Evolutionary conservation across 2,329 filamentous ascomycete genomes (phyloP), one percentile per base, ranked within the genome.

Genomic region (Thermothelomyces thermophilus): DNA sequence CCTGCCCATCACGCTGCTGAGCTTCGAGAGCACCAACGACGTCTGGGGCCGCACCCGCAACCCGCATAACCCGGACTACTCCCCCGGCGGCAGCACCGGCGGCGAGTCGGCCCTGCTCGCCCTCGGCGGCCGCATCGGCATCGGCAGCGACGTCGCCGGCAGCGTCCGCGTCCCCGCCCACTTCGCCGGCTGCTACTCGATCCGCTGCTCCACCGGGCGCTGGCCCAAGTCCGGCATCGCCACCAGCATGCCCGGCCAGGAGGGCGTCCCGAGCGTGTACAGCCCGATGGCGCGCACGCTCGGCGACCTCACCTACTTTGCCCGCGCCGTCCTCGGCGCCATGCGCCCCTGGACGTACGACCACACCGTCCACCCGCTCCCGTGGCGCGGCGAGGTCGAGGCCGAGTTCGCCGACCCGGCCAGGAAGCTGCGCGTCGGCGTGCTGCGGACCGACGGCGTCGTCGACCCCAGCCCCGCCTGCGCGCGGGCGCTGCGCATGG

Each of bases 291-390:
- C 90, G 2, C 79, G 90, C 46, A 95, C 90, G 0, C 69, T 95
- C 51, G 79, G 83, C 55, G 90, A 96, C 63, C 70, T 96, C 53
- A 77, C 77, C 1, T 95, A 95, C 69, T 96, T 96, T 66, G 87
- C 87, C 3, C 81, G 82, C 46, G 79, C 82, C 7, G 71, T 96
- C 48, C 79, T 96, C 48, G 71, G 39, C 16, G 48, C 79, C 44
- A 91, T 93, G 82, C 73, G 87, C 67, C 88, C 90, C 0, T 96
- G 90, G 90, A 84, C 79, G 52, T 95, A 94, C 62, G 90, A 95
- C 64, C 83, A 88, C 59, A 84, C 81, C 0, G 87, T 91, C 1
- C 89, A 95, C 62, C 90, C 89, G 0, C 74, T 96, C n/a, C 73
- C 78, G 2, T 96, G 90, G 90, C 74, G 86, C 50, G 64, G 73